Base-by-base conservation (phyloP, 2,329 filamentous ascomycete genomes). In the Canariomyces notabilis region DNA sequence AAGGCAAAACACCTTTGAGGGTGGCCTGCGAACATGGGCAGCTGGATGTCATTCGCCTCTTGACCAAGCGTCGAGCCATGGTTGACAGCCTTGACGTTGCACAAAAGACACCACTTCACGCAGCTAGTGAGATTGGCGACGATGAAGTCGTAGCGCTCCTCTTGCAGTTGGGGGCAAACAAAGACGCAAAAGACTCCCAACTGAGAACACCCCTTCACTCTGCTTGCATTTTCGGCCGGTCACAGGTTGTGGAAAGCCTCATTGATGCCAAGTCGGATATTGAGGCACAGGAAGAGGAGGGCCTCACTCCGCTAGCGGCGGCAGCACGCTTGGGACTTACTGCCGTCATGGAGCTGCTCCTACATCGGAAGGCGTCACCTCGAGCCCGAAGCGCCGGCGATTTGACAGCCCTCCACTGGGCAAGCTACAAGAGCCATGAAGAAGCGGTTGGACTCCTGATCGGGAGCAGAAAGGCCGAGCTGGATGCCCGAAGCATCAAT, bases 351-450 rank as follows among this genome's bases (percentile, higher is more conserved):
- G 41, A 43, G 14, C 20, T 47, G 26, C 44, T 47, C 11, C 38
- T 47, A 5, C 44, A 31, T 4, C 22, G 36, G 31, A 47, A 47
- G 16, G 44, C 44, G 14, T 47, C 37, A 2, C 37, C 37, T 12
- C 34, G 44, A 32, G 26, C 44, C 18, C 37, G 37, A 9, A 41
- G 37, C 31, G 29, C 26, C 20, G 44, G 37, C 20, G 32, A 34
- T 12, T 37, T 36, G 12, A 42, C 44, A 5, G 14, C 44, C 4
- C 15, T 47, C 29, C 44, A 47, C 32, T 47, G 44, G 44, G 44
- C 44, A n/a, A 47, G 44, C 37, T 47, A 41, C 37, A 36, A 42
- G 3, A 33, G 44, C 16, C 37, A 35, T 23, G 44, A 47, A 20
- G 44, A 47, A 22, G 37, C 23, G 5, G 44, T 42, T 11, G 37